These are phyloP conservation scores for Aureobasidium sp. DNA, from an alignment of 2,329 filamentous ascomycete species.

Conservation along the genomic window DNA sequence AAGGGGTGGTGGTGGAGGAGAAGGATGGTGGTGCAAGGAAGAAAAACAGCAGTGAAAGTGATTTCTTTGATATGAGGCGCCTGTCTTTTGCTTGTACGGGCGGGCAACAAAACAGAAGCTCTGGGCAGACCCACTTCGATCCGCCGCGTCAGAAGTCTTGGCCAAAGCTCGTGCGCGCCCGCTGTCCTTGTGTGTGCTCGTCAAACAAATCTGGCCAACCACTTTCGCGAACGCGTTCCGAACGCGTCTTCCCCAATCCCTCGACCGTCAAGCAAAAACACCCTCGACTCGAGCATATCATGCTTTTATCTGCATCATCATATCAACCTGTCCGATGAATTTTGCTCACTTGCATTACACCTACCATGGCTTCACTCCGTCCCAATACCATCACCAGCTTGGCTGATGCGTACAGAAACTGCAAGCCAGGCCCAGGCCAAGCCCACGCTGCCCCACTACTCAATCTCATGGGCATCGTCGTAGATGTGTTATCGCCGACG, in stretches of 20 bases:
- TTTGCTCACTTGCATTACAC: neutral
- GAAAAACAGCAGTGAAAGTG: conserved; percentile 4
- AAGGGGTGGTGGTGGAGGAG: neutral
- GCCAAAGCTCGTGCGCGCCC: neutral
- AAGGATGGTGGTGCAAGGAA: neutral
- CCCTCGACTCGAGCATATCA: neutral
- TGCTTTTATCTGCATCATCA: neutral
- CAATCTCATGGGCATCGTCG: conserved; percentile 62
- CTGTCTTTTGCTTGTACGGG: conserved; percentile 5
- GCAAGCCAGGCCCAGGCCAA: neutral
- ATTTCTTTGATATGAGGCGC: conserved; percentile 11
- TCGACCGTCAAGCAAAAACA: neutral
- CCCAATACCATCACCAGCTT: neutral
- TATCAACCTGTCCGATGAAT: neutral
- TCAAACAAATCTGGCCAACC: neutral
- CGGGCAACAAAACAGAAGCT: conserved; percentile 7
- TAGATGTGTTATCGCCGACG: conserved; percentile 49
- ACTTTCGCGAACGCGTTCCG: neutral
- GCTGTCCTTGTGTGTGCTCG: neutral
- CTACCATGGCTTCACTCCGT: conserved; percentile 11
- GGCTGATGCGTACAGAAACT: conserved; percentile 13
- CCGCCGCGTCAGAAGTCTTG: neutral
- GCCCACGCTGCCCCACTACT: conserved; percentile 28
- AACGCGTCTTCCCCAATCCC: neutral
- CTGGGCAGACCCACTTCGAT: neutral